A percentile compares a stretch with the other conserved stretches of the same genome.
Evolutionary conservation across 495 filamentous ascomycete species (phyloP).

Genomic region (Aspergillus diversus): DNA sequence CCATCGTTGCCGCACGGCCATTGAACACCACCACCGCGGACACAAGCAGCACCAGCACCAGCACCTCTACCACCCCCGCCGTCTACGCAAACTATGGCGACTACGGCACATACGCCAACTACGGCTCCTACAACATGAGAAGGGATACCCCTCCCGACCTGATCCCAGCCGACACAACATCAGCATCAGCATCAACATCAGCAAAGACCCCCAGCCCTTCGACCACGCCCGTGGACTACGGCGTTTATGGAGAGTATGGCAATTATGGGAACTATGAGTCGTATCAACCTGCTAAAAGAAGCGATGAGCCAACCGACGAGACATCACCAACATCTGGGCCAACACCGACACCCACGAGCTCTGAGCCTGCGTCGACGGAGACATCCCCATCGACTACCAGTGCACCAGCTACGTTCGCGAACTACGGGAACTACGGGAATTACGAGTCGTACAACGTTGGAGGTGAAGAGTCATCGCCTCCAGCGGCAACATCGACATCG

Average conservation of each 20-base stretch:
- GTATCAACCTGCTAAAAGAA: slow-evolving; percentile 7
- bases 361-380: neutral
- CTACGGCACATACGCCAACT: slow-evolving; percentile 23
- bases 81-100: slow-evolving; percentile 14
- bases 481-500: neutral
- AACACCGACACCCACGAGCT: neutral
- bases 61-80: slow-evolving; percentile 6
- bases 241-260: slow-evolving; percentile 15
- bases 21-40: neutral
- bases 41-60: neutral
- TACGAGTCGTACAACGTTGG: slow-evolving; percentile 14
- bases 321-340: neutral
- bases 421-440: slow-evolving; percentile 16
- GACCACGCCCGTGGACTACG: neutral
- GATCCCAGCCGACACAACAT: neutral
- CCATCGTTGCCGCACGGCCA: neutral
- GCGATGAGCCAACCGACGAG: slow-evolving; percentile 4
- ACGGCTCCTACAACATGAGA: slow-evolving; percentile 18
- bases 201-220: neutral
- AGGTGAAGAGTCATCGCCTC: neutral
- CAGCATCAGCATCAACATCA: too few relatives aligned
- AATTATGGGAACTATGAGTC: slow-evolving; percentile 17
- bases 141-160: neutral
- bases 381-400: slow-evolving; percentile 6
- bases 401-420: slow-evolving; percentile 3